Base-by-base conservation (phyloP, 768 basidiomycete genomes). In the Lenzites betulinus region DNA sequence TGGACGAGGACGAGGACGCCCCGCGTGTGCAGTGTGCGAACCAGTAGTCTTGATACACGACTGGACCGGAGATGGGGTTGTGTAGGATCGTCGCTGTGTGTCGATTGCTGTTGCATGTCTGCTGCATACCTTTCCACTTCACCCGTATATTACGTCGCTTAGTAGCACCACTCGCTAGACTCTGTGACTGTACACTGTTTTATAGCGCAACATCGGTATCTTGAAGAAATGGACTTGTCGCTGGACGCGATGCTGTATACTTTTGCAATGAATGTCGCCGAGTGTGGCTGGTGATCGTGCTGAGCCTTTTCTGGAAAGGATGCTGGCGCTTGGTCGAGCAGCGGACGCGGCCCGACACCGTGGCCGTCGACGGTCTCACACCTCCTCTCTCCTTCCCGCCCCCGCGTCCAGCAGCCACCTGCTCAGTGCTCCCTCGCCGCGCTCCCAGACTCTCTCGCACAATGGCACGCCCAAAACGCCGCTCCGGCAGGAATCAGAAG, bases 1-100 rank as follows among this genome's bases (percentile, higher is more conserved):
- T 97, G 95, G 95, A 98, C 66, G 94, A 96, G 75, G 80, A 81
- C 56, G 91, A 92, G 1, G 78, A 76, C n/a, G 87, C 92, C 73
- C 93, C 94, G 25, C 88, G 93, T 39, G 95, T 98, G 48, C 95
- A 97, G 80, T 98, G 96, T 74, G 93, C 95, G 39, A 90, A 93
- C 75, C 93, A 94, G 80, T 94, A 75, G 78, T 50, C 53, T n/a
- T n/a, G n/a, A n/a, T n/a, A n/a, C 48, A 6, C 9, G 16, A 7
- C 38, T 22, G 44, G 23, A 22, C 11, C 12, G 44, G 22, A 2
- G 33, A 38, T 7, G 15, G 62, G 36, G 25, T 23, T 25, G 54
- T 63, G 58, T 56, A 52, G 59, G 59, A 48, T 49, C 28, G 46
- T 48, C 36, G 41, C 38, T 33, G 58, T 41, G 39, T 54, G 51